Conservation (phyloP, 805 yeast genomes). For the Pichia membranifaciens region DNA sequence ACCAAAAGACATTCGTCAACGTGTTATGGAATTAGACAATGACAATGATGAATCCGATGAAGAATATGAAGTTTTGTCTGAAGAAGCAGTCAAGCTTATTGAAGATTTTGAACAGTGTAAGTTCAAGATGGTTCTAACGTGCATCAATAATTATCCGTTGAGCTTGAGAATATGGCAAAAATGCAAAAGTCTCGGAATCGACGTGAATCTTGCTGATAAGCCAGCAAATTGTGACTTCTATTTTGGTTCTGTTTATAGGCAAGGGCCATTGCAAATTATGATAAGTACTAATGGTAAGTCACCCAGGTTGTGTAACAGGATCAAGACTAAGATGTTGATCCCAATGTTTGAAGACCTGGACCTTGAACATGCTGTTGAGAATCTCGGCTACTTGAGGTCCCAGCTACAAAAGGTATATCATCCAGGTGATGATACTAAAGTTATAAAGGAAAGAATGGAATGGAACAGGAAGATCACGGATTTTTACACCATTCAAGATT, state of each 20-base stretch:
- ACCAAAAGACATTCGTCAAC: constrained; percentile 12
- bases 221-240: constrained; percentile 82
- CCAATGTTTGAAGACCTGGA: constrained; percentile 35
- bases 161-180: constrained; percentile 52
- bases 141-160: constrained; percentile 63
- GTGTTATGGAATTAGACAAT: constrained; percentile 4
- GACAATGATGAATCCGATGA: too few relatives aligned
- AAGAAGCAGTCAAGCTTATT: constrained; percentile 29
- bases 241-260: constrained; percentile 72
- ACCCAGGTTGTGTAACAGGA: constrained; percentile 62
- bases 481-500: constrained; percentile 47
- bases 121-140: constrained; percentile 65
- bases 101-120: constrained; percentile 31
- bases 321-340: constrained; percentile 52
- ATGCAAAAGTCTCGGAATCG: constrained; percentile 41
- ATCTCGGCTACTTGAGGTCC: constrained; percentile 51
- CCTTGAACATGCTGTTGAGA: constrained; percentile 51
- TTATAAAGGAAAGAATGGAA: constrained; percentile 57
- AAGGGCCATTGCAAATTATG: constrained; percentile 73
- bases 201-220: constrained; percentile 78
- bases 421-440: constrained; percentile 40
- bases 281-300: constrained; percentile 79
- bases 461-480: constrained; percentile 69
- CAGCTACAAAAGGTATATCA: constrained; percentile 38
- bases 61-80: background rate